Evolutionary conservation across 1,284 basidiomycete species (phyloP).

Genomic region (Pascua guehoae): DNA sequence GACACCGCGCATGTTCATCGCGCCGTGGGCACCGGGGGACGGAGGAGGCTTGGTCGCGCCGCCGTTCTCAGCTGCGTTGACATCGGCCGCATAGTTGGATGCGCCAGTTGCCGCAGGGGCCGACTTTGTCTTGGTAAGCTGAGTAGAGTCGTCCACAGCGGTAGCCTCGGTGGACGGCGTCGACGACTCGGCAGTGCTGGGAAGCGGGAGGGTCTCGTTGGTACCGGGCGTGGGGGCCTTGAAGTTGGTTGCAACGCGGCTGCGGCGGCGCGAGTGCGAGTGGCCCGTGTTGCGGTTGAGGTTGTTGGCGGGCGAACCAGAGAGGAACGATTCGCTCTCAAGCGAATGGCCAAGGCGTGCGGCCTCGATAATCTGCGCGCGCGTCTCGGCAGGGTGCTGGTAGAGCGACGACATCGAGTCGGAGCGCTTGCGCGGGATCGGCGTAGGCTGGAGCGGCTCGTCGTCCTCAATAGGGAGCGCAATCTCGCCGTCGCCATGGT

Average conservation of each 20-base stretch:
- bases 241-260: background rate
- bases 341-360: conserved; percentile 54
- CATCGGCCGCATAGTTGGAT: background rate
- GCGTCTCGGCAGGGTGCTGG: conserved; percentile 77
- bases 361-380: conserved; percentile 80
- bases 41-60: background rate
- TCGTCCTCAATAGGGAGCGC: conserved; percentile 27
- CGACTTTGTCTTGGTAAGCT: background rate
- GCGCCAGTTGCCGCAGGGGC: background rate
- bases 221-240: conserved; percentile 25
- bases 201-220: conserved; percentile 33
- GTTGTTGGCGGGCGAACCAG: conserved; percentile 23
- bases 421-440: conserved; percentile 26
- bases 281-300: conserved; percentile 15
- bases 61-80: conserved; percentile 12
- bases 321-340: conserved; percentile 20
- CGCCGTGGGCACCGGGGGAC: conserved; percentile 53
- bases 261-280: conserved; percentile 4
- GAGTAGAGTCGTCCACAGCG: conserved; percentile 9
- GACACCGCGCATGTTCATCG: conserved; percentile 97
- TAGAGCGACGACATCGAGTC: conserved; percentile 48
- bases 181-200: conserved; percentile 8
- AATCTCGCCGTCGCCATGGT: conserved; percentile 25
- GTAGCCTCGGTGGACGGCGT: conserved; percentile 22
- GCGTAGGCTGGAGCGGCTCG: conserved; percentile 15